Evolutionary conservation across 192 early-diverging fungal species (phyloP), one percentile per base, ranked within the genome.

Genomic region (Gonapodya sp.): DNA sequence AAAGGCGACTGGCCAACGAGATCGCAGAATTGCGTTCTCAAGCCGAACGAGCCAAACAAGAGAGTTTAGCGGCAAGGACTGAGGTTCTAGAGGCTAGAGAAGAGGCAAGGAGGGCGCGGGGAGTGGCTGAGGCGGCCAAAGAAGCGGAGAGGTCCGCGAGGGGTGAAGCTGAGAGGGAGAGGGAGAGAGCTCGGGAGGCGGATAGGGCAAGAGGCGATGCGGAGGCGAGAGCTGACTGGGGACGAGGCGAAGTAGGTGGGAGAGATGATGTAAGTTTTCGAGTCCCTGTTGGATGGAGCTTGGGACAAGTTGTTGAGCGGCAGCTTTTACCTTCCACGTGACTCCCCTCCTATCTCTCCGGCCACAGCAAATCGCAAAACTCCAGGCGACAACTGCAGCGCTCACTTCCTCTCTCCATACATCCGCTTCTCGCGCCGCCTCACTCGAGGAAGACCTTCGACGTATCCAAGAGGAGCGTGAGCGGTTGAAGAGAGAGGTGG

Each of bases 141-240:
- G 75, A 77, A 16, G 75, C 18, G 31, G 75, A 18, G 30, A 8
- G 8, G 31, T 2, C 8, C 18, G 75, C 75, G 2, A 34, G 34
- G 30, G 31, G 34, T 16, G 75, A 77, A 2, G 75, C 75, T 33
- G 75, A 77, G 75, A 77, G 75, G 75, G 75, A 77, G 75, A 16
- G 75, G 75, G 75, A 2, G 46, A 8, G 46, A 8, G 46, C 46
- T 8, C 8, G 46, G 24, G 46, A 64, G 46, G 46, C 46, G 8
- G 46, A 64, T 8, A 64, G 46, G 24, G 46, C 46, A 24, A 8
- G 46, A 64, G 46, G 46, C 46, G 46, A 64, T 8, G 46, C 46
- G 8, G 46, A 64, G 46, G 46, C 8, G 8, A 64, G 46, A 24
- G 46, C 24, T 24, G 46, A 64, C 8, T 16, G 46, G 24, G 46